Evolutionary conservation across 2,329 filamentous ascomycete genomes (phyloP), one percentile per base, ranked within the genome.

Genomic region (Nemania abortiva): DNA sequence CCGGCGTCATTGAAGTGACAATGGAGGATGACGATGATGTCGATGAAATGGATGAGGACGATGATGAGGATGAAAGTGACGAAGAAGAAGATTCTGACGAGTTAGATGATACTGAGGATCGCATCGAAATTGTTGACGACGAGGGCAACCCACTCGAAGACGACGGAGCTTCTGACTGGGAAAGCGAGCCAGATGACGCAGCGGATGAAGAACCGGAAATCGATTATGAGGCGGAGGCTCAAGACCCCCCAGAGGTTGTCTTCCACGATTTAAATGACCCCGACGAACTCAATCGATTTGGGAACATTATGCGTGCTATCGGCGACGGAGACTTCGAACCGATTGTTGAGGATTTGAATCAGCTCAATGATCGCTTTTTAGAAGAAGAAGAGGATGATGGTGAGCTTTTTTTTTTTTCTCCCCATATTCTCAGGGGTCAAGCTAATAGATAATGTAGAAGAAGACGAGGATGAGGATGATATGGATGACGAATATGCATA

Each of bases 1-100:
- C 88, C 54, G 87, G 84, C 27, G 84, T 90, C 63, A 87, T 92
- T 67, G 89, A 91, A 81, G 89, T 98, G 74, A 93, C 97, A 70
- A 92, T 98, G 84, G 92, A 92, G 60, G 89, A 87, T 57, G 85
- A 87, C 39, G 87, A 89, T 3, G 87, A 89, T 2, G 87, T 89
- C n/a, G 90, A 91, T 7, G 87, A 89, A 6, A 87, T 89, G 6
- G 87, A 89, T n/a, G 90, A 91, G 9, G 82, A 85, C 6, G 86
- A 89, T 3, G 86, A 90, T 11, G 89, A 89, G 37, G 85, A 87
- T 24, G 86, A 87, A 61, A 90, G 86, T 31, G 82, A 85, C 2
- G 85, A 89, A 2, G 86, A 88, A 31, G 87, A 89, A 29, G 89
- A 91, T 39, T 89, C 90, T 2, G 89, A 89, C 42, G 86, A 89